phyloP scores from a whole-genome alignment of 1,284 basidiomycete genomes.

The Lentinus polychrous region DNA sequence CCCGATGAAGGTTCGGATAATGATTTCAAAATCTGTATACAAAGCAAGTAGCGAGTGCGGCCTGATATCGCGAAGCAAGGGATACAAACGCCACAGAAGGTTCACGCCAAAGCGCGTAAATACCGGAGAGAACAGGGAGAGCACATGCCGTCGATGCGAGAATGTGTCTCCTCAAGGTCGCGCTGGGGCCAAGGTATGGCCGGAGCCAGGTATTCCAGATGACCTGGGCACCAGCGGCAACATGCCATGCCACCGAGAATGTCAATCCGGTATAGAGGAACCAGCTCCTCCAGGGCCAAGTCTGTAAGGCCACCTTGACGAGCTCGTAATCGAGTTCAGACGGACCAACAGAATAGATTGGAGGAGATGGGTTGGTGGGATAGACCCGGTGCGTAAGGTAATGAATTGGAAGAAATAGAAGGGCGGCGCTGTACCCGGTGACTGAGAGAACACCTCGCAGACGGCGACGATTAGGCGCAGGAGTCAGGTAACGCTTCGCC shows the following conservation, averaged over 20 bases:
- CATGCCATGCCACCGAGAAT: constrained; percentile 42
- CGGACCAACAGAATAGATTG: constrained; percentile 45
- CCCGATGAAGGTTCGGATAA: background rate
- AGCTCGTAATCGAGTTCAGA: constrained; percentile 16
- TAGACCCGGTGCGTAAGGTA: constrained; percentile 51
- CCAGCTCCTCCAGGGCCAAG: constrained; percentile 52
- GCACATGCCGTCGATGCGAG: constrained; percentile 30
- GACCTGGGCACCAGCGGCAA: constrained; percentile 48
- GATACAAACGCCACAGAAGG: constrained; percentile 49
- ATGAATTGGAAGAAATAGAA: constrained; percentile 55
- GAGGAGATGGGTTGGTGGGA: constrained; percentile 30
- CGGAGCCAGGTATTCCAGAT: constrained; percentile 43
- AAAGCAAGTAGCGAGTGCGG: constrained; percentile 27
- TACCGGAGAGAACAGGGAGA: constrained; percentile 44
- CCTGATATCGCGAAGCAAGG: constrained; percentile 39
- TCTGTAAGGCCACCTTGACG: constrained; percentile 55
- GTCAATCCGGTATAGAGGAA: constrained; percentile 46
- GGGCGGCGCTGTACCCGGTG: background rate
- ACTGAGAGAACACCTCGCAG: constrained; percentile 36
- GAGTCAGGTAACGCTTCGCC: background rate
- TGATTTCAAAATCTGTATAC: constrained; percentile 21
- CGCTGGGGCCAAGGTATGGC: constrained; percentile 2
- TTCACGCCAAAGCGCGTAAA: constrained; percentile 47
- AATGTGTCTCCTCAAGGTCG: constrained; percentile 22
- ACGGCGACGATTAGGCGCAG: background rate